A percentile compares a stretch with the other conserved stretches of the same genome.
Evolutionary conservation across 805 yeast genomes (phyloP).

Genomic region (Metahyphopichia silvanorum): DNA sequence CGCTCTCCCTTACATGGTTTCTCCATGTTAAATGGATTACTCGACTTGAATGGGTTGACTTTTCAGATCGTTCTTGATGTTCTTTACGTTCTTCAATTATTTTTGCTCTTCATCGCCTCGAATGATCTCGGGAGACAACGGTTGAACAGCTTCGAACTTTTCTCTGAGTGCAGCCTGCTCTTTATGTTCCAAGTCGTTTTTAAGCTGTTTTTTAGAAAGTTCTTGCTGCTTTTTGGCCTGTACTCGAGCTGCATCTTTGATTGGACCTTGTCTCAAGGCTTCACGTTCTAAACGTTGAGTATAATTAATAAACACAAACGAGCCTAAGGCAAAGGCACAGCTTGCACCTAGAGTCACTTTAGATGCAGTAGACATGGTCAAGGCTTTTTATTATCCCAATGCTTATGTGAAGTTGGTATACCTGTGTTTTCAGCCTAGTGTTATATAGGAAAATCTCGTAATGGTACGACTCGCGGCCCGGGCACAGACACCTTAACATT

Average conservation of each 20-base stretch:
- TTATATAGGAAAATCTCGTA: too few relatives aligned
- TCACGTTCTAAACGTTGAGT: conserved; percentile 69
- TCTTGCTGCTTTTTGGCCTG: conserved; percentile 42
- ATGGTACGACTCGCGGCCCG: too few relatives aligned
- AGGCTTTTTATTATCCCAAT: too few relatives aligned
- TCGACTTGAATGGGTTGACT: too few relatives aligned
- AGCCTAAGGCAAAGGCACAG: conserved; percentile 50
- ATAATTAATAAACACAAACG: conserved; percentile 67
- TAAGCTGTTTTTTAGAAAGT: conserved; percentile 39
- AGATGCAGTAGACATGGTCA: conserved; percentile 72
- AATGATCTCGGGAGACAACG: conserved; percentile 42
- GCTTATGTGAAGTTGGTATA: too few relatives aligned
- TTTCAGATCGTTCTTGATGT: background rate
- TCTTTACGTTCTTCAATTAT: background rate
- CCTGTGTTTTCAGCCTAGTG: too few relatives aligned
- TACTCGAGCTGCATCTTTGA: conserved; percentile 72
- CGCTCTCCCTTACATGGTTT: too few relatives aligned
- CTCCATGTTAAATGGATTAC: too few relatives aligned
- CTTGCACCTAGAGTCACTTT: conserved; percentile 68
- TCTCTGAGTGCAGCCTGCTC: conserved; percentile 59
- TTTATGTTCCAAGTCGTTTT: conserved; percentile 64
- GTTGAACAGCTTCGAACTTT: conserved; percentile 58
- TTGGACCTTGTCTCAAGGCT: conserved; percentile 77
- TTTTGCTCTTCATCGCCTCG: conserved; percentile 21
- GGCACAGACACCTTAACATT: too few relatives aligned